Evolutionary conservation across 306 rosid genomes (phyloP).

Genomic region (Vicia sativa): DNA sequence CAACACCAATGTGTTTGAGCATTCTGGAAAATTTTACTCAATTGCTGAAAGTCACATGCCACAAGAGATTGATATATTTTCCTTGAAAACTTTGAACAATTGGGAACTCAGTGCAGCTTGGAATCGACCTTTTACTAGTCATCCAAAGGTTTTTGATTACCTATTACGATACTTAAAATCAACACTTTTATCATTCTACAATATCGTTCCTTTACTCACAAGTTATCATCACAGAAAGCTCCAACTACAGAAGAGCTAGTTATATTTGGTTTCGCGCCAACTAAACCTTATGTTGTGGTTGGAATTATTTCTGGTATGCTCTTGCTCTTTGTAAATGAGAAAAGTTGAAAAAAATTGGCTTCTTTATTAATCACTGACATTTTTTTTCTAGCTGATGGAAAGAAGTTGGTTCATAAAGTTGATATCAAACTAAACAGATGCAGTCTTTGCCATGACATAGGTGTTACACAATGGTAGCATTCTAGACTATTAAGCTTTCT

Average conservation of each 20-base stretch:
- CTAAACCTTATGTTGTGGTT: conserved; percentile 54
- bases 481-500: not conserved
- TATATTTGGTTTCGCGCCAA: conserved; percentile 52
- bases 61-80: conserved; percentile 64
- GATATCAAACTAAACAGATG: conserved; percentile 62
- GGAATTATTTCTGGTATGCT: conserved; percentile 75
- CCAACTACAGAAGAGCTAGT: conserved; percentile 65
- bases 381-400: conserved; percentile 62
- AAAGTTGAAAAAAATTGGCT: not conserved
- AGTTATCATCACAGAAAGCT: conserved; percentile 52
- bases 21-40: conserved; percentile 62
- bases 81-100: conserved; percentile 47
- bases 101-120: conserved; percentile 67
- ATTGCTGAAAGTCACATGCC: conserved; percentile 68
- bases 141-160: conserved; percentile 57
- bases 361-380: not conserved
- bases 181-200: not conserved
- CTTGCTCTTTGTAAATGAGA: not conserved
- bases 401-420: conserved; percentile 53
- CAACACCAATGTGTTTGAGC: conserved; percentile 75
- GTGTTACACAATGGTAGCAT: conserved; percentile 64
- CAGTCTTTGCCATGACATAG: conserved; percentile 63
- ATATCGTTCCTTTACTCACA: not conserved
- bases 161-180: not conserved
- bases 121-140: conserved; percentile 69